Evolutionary conservation across 2,329 filamentous ascomycete genomes (phyloP), one percentile per base, ranked within the genome.

Genomic region (Fusarium sp.): DNA sequence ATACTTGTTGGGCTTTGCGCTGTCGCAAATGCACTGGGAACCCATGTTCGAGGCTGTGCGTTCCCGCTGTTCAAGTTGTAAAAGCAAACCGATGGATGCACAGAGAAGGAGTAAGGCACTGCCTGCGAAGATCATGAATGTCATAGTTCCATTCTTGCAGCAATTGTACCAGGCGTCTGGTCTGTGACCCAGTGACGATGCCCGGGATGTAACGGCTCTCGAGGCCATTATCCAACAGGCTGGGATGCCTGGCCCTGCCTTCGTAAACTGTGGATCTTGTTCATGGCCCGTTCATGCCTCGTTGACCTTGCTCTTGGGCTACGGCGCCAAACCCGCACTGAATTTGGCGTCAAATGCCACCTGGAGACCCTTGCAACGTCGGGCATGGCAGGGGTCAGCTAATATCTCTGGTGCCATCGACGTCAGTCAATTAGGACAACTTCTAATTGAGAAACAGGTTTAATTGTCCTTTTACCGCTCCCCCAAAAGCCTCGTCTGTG

Each of bases 231-330:
- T 57, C 72, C 65, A 74, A 74, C 67, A 63, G 71, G 71, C 72
- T 74, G 65, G 57, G 65, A 71, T 70, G 38, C 65, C 65, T 67
- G 71, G 46, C 52, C 53, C 65, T 70, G 63, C 70, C 58, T 62
- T 45, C 60, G 56, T 40, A 46, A 40, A 28, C 23, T 20, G 53
- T 61, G 62, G 57, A 34, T 40, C 54, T 60, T 63, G 45, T 20
- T 44, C 31, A 12, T 57, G 46, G 30, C 30, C 30, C 30, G 4
- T 37, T 62, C 52, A 51, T 37, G 60, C 57, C 62, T 60, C 45
- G 23, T 58, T 67, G 64, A 59, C 55, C 54, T 64, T 59, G 53
- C 52, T 49, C 51, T 37, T 57, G 41, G 54, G 50, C 44, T 50
- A 45, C 26, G 49, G 44, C 51, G 41, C 47, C 33, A 38, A 36